Base-by-base conservation (phyloP, 2,329 filamentous ascomycete species). In the Penicillium sp. region DNA sequence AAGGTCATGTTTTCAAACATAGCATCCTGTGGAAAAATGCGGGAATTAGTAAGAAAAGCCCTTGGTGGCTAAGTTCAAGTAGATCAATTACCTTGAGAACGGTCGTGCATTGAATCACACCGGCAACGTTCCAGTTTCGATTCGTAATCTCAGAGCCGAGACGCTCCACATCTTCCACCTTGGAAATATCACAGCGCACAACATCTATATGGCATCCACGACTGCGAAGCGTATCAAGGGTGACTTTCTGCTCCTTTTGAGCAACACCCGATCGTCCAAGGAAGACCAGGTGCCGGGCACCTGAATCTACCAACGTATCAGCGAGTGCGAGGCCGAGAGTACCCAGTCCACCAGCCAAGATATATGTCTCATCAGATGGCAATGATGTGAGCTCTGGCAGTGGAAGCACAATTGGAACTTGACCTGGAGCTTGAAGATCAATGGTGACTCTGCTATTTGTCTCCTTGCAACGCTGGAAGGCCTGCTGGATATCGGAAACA, bases 281-380 rank as follows among this genome's bases (percentile, higher is more conserved):
- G 61, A 70, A 68, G 2, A 70, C 61, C n/a, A 69, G 53, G 43
- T 70, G 65, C 3, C 63, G 63, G 16, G 68, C 66, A 6, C 68
- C 67, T 46, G 57, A 62, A 8, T 60, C 54, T 6, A 59, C 59
- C 43, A 70, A 54, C 4, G 59, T 68, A 11, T 63, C 57, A 6
- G 68, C 68, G 30, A 68, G 48, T 8, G 66, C 61, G 26, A 68
- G 59, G 14, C 68, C 68, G 1, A 70, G 58, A 30, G 63, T 65
- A 10, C 68, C 66, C n/a, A 70, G 51, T 1, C 68, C 68, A 51
- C 67, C 67, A 10, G 65, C 66, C 25, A 70, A 60, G 6, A 70
- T 60, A 11, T 68, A 70, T 2, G 68, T 68, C 10, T 53, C 51
- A 28, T 57, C 51, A 11, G 54, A 46, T 4, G 64, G 54, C 1